phyloP scores from a whole-genome alignment of 1,139 yeast species.

The Suhomyces maxii region DNA sequence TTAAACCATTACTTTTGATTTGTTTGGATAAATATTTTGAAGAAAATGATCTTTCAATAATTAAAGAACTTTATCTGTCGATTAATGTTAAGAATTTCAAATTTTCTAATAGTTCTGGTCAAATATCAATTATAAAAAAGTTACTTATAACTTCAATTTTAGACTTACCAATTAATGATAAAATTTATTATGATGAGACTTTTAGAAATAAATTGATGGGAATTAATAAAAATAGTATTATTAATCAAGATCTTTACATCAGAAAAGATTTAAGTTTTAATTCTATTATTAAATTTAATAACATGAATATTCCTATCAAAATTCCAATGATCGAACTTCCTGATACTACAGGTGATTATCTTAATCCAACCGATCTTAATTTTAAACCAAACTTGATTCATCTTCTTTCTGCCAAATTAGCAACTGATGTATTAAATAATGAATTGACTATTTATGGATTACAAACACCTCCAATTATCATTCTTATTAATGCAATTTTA shows the following conservation, averaged over 20 bases:
- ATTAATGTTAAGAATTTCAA: constrained; percentile 37
- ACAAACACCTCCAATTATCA: constrained; percentile 58
- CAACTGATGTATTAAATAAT: constrained; percentile 27
- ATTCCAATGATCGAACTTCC: constrained; percentile 46
- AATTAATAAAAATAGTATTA: constrained; percentile 30
- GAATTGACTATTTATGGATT: constrained; percentile 55
- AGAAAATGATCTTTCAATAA: constrained; percentile 20
- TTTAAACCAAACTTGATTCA: constrained; percentile 44
- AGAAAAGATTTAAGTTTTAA: constrained; percentile 48
- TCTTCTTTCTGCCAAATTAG: constrained; percentile 36
- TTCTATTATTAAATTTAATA: constrained; percentile 36
- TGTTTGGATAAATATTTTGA: constrained; percentile 51
- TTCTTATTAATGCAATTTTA: constrained; percentile 56
- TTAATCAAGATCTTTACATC: constrained; percentile 37
- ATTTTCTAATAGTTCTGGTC: constrained; percentile 28
- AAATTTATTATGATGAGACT: constrained; percentile 40
- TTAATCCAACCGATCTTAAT: constrained; percentile 49
- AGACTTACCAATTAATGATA: constrained; percentile 49
- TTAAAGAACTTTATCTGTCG: constrained; percentile 34
- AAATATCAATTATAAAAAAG: constrained; percentile 35
- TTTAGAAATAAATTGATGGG: constrained; percentile 43
- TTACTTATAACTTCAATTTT: constrained; percentile 45
- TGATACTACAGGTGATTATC: constrained; percentile 45
- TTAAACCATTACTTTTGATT: constrained; percentile 56
- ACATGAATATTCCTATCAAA: constrained; percentile 46